Evolutionary conservation across 768 basidiomycete genomes (phyloP).

Genomic region (Psilocybe azurescens): DNA sequence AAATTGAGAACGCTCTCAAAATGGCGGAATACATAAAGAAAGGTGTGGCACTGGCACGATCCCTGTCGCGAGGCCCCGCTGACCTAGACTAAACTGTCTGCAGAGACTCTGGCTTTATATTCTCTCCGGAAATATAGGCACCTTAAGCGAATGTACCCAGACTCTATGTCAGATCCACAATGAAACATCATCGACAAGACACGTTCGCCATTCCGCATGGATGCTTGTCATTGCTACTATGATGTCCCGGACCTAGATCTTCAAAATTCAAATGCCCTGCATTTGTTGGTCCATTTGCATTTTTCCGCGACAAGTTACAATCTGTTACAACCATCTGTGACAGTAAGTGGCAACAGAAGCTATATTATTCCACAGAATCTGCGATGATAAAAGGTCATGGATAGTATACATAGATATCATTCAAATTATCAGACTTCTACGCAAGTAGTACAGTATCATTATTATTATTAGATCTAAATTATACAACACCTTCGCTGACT

Average conservation of each 20-base stretch:
- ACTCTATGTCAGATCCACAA: constrained; percentile 22
- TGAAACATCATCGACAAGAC: constrained; percentile 13
- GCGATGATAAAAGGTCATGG: too few species aligned
- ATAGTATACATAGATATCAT: too few species aligned
- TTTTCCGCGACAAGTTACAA: too few species aligned
- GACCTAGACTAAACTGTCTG: background rate
- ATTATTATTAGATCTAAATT: background rate
- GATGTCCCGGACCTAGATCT: background rate
- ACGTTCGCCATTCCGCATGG: constrained; percentile 10
- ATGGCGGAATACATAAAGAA: constrained; percentile 88
- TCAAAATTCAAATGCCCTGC: background rate
- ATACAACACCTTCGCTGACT: constrained; percentile 6
- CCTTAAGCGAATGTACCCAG: constrained; percentile 74
- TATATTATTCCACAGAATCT: too few species aligned
- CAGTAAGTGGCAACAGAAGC: too few species aligned
- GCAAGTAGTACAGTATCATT: too few species aligned
- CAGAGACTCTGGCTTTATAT: constrained; percentile 85
- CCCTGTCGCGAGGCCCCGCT: background rate
- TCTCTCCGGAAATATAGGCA: constrained; percentile 84
- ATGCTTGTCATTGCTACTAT: background rate
- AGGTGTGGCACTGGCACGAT: constrained; percentile 46
- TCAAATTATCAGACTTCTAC: too few species aligned
- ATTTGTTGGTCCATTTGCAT: background rate
- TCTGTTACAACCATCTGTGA: too few species aligned
- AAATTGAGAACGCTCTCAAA: constrained; percentile 77